A percentile compares a stretch with the other conserved stretches of the same genome.
Evolutionary conservation across 192 early-diverging fungal genomes (phyloP).

Genomic region (Umbelopsis ramanniana): DNA sequence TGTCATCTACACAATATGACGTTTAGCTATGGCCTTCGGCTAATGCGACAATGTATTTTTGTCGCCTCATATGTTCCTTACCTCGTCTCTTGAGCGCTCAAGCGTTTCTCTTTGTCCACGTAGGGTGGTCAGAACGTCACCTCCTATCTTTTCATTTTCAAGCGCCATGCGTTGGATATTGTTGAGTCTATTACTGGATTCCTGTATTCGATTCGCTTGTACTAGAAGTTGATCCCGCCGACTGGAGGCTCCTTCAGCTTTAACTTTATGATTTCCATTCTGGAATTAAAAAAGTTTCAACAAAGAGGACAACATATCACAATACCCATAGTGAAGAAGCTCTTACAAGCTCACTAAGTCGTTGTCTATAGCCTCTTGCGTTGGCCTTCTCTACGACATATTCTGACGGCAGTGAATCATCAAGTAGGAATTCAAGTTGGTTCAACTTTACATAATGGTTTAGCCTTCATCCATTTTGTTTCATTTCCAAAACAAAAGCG

Average conservation of each 20-base stretch:
- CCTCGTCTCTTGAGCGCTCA: not conserved
- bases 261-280: too few relatives aligned
- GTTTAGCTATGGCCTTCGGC: not conserved
- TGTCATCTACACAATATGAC: not conserved
- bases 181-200: not conserved
- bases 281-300: too few relatives aligned
- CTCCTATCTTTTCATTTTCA: slow-evolving; percentile 1
- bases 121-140: not conserved
- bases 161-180: not conserved
- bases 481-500: slow-evolving; percentile 8
- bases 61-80: not conserved
- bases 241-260: not conserved
- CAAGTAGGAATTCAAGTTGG: not conserved
- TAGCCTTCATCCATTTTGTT: not conserved
- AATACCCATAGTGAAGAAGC: not conserved
- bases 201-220: not conserved
- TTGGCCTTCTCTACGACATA: not conserved
- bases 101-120: slow-evolving; percentile 4
- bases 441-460: not conserved
- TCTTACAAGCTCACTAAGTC: not conserved
- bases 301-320: not conserved
- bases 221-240: not conserved
- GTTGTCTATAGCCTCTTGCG: not conserved
- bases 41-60: not conserved
- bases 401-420: slow-evolving; percentile 1